A percentile compares a stretch with the other conserved stretches of the same genome.
Evolutionary conservation across 225 moss, liverwort and hornwort genomes (phyloP).

Genomic region (Physcomitrium patens): DNA sequence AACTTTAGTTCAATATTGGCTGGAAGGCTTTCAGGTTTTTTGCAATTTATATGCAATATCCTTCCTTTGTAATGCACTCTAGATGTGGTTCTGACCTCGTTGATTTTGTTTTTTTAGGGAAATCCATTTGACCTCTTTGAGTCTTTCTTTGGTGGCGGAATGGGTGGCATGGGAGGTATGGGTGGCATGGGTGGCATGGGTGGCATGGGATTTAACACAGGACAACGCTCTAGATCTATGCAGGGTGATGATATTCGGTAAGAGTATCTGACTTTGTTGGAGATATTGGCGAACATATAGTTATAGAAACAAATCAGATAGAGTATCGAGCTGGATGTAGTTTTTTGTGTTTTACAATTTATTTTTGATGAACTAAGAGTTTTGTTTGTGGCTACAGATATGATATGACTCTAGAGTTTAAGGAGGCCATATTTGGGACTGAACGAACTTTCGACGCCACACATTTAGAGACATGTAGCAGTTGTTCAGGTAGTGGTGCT

Average conservation of each 20-base stretch:
- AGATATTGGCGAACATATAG: slow-evolving; percentile 6
- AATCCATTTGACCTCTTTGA: slow-evolving; percentile 67
- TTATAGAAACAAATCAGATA: background rate
- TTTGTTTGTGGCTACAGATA: slow-evolving; percentile 41
- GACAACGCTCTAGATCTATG: slow-evolving; percentile 51
- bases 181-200: slow-evolving; percentile 65
- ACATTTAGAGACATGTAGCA: slow-evolving; percentile 58
- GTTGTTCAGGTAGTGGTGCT: slow-evolving; percentile 65
- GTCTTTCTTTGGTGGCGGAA: slow-evolving; percentile 65
- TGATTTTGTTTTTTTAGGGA: slow-evolving; percentile 27
- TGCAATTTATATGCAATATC: too few species aligned
- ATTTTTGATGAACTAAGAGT: slow-evolving; percentile 5
- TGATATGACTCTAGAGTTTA: slow-evolving; percentile 62
- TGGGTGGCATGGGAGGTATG: slow-evolving; percentile 52
- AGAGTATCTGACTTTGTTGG: slow-evolving; percentile 14
- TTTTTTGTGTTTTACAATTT: background rate
- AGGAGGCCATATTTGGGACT: slow-evolving; percentile 68
- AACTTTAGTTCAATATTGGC: background rate
- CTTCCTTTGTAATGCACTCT: background rate
- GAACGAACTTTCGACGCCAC: slow-evolving; percentile 56
- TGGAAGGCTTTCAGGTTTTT: background rate
- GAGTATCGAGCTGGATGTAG: background rate
- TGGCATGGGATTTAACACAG: slow-evolving; percentile 59
- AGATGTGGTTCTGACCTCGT: slow-evolving; percentile 15
- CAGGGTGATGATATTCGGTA: slow-evolving; percentile 75